Base-by-base conservation (phyloP, 495 filamentous ascomycete species). In the Bathelium albidoporum region DNA sequence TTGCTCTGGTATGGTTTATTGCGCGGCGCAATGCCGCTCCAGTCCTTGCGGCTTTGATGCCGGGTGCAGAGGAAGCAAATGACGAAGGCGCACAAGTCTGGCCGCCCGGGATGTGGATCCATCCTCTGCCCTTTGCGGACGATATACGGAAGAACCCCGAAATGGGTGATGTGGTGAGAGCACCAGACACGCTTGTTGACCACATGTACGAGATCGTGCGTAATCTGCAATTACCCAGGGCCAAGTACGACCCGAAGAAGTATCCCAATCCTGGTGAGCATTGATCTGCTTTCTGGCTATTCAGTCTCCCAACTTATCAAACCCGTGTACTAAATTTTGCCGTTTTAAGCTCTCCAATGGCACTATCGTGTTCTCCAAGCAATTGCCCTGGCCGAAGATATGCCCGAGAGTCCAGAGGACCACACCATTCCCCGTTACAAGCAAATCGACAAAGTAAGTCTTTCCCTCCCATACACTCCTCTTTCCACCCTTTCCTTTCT, bases 361-460 rank as follows among this genome's bases (percentile, higher is more conserved):
- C 92, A 96, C 74, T 99, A 97, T 76, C 87, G 86, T 53, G 93
- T 97, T 45, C 77, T 99, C 2, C 95, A 99, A 73, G 90, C 89
- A 4, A 81, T 96, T 53, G 95, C 95, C 1, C 75, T 99, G 14
- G 91, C 96, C 32, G 95, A 99, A 71, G 94, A 97, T 58, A 73
- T 92, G 22, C 95, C 95, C 0, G 87, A 89, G 31, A 78, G 82
- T 53, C 81, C 86, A 0, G 86, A 93, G 34, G 95, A 99, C 70
- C 87, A 88, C 60, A 97, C 93, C 0, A 67, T 89, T 0, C 95
- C 95, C 0, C 92, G 87, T 66, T 91, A 89, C 73, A 79, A 77
- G 62, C 85, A 89, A 64, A 96, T 98, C 45, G 81, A 94, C 72
- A 97, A 95, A 73, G 81, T 82, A 72, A 29, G 67, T 63, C 16